Percentiles rank a stretch among this genome's conserved stretches.
Evolutionary conservation across 441 rosid species (phyloP).

Genomic region (Dalechampia spathulata): DNA sequence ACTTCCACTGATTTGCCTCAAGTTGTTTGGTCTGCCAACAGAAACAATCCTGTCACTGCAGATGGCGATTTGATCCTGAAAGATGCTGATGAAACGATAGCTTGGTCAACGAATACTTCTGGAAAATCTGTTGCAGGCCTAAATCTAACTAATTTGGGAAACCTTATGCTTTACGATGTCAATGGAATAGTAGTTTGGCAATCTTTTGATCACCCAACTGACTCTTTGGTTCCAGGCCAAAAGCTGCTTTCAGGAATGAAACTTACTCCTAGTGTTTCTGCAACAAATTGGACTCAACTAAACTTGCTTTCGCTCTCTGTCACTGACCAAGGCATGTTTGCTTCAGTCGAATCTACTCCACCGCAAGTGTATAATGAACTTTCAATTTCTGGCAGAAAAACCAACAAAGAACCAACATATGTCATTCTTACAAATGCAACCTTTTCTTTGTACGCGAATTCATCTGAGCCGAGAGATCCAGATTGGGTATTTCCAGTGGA

Average conservation of each 20-base stretch:
- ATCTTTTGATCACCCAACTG: constrained; percentile 9
- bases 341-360: constrained; percentile 1
- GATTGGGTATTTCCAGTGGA: background rate
- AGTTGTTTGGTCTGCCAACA: constrained; percentile 8
- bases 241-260: background rate
- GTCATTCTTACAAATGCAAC: constrained; percentile 15
- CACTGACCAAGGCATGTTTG: background rate
- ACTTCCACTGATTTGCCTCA: constrained; percentile 4
- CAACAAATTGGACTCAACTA: background rate
- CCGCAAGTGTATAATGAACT: background rate
- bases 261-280: background rate
- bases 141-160: constrained; percentile 1
- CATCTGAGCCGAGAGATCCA: constrained; percentile 5
- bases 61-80: constrained; percentile 11
- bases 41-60: constrained; percentile 5
- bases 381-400: background rate
- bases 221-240: background rate
- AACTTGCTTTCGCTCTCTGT: background rate
- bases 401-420: constrained; percentile 3
- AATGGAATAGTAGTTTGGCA: background rate
- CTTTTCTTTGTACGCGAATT: constrained; percentile 12
- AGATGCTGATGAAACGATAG: constrained; percentile 7
- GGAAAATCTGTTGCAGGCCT: constrained; percentile 4
- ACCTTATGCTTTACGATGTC: constrained; percentile 1
- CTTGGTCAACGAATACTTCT: constrained; percentile 4